Conservation (phyloP, 1,284 basidiomycete species). For the Serendipita sp. region DNA sequence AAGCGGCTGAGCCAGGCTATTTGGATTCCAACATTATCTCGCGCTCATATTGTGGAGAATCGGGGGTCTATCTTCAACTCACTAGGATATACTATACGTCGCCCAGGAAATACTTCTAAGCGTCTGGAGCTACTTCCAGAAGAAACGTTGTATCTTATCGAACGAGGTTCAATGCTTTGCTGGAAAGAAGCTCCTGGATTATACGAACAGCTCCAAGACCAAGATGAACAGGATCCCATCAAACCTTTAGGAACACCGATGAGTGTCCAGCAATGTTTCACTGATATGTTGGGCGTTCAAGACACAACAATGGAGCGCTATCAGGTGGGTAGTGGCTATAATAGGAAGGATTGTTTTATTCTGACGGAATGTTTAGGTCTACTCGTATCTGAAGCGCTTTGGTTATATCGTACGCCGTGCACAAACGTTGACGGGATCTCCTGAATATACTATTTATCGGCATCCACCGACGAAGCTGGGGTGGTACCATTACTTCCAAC, state of each 20-base stretch:
- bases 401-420: slow-evolving; percentile 80
- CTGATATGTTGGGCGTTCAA: slow-evolving; percentile 67
- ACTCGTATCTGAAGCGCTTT: slow-evolving; percentile 78
- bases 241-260: slow-evolving; percentile 51
- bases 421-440: slow-evolving; percentile 33
- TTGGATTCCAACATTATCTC: slow-evolving; percentile 50
- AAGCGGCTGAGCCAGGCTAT: slow-evolving; percentile 61
- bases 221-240: slow-evolving; percentile 22
- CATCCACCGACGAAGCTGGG: neutral
- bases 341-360: slow-evolving; percentile 8
- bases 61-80: slow-evolving; percentile 66
- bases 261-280: slow-evolving; percentile 82
- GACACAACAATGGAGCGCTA: slow-evolving; percentile 72
- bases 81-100: slow-evolving; percentile 60
- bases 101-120: slow-evolving; percentile 35
- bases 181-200: slow-evolving; percentile 39
- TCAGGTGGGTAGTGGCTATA: slow-evolving; percentile 43
- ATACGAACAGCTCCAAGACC: slow-evolving; percentile 19
- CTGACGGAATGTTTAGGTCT: slow-evolving; percentile 43
- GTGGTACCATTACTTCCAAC: no score
- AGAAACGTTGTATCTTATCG: slow-evolving; percentile 84
- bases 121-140: slow-evolving; percentile 81
- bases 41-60: slow-evolving; percentile 51
- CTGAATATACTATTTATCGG: neutral
- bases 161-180: slow-evolving; percentile 76